Evolutionary conservation across 306 rosid species (phyloP).

Genomic region (Astragalus glycyphyllos): DNA sequence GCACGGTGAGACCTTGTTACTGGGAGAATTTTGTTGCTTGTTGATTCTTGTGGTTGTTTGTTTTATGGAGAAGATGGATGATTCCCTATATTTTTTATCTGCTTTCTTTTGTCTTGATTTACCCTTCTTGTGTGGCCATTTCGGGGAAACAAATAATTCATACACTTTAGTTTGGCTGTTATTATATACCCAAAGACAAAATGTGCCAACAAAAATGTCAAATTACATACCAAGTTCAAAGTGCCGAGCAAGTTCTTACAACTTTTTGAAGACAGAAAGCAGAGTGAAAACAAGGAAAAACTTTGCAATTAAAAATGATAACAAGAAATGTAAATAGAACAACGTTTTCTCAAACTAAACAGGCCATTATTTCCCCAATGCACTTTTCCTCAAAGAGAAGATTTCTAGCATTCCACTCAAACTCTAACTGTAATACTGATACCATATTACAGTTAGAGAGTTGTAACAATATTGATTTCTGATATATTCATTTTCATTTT

Average conservation of each 20-base stretch:
- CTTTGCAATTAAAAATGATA: too few relatives aligned
- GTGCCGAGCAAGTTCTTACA: not conserved
- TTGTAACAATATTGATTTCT: too few relatives aligned
- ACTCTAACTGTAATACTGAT: too few relatives aligned
- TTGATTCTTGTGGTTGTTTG: conserved; percentile 27
- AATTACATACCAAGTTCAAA: conserved; percentile 10
- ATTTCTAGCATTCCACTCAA: conserved; percentile 3
- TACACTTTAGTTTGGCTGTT: not conserved
- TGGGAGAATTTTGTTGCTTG: conserved; percentile 7
- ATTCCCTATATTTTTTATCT: not conserved
- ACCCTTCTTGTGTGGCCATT: conserved; percentile 4
- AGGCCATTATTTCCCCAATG: not conserved
- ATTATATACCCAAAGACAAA: not conserved
- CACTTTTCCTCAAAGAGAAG: conserved; percentile 7
- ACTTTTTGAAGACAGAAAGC: too few relatives aligned
- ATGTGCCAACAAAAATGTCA: conserved; percentile 11
- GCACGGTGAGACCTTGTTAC: conserved; percentile 22
- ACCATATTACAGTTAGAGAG: too few relatives aligned
- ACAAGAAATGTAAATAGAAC: too few relatives aligned
- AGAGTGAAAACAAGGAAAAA: too few relatives aligned
- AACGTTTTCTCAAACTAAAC: too few relatives aligned
- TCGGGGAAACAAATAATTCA: not conserved
- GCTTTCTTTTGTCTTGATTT: not conserved
- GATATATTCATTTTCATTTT: too few relatives aligned
- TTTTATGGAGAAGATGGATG: conserved; percentile 27